Percentiles rank a stretch among this genome's conserved stretches.
These are phyloP conservation scores for Serendipita sp. DNA, from an alignment of 768 basidiomycete species.

Conservation along the genomic window DNA sequence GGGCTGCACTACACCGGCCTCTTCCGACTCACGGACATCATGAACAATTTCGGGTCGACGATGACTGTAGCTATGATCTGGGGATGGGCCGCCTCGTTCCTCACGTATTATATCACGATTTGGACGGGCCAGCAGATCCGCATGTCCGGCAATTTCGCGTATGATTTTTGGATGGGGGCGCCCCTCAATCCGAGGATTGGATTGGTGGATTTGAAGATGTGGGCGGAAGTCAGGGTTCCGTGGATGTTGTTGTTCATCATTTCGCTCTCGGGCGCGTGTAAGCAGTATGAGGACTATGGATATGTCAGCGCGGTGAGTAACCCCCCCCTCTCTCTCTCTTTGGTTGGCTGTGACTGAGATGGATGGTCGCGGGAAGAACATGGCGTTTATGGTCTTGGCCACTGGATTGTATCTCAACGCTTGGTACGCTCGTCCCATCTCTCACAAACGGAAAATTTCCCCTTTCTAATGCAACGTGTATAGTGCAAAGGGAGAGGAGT, in stretches of 20 bases:
- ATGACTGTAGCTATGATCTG: slow-evolving; percentile 94
- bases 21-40: slow-evolving; percentile 86
- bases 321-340: not conserved
- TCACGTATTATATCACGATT: slow-evolving; percentile 67
- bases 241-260: slow-evolving; percentile 95
- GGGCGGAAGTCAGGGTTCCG: slow-evolving; percentile 90
- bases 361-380: slow-evolving; percentile 42
- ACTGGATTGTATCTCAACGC: slow-evolving; percentile 96
- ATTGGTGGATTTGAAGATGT: slow-evolving; percentile 92
- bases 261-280: slow-evolving; percentile 81
- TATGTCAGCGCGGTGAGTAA: slow-evolving; percentile 76
- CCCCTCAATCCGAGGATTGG: slow-evolving; percentile 87
- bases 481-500: slow-evolving; percentile 85
- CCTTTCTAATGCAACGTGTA: not conserved
- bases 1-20: slow-evolving; percentile 61
- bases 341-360: not conserved
- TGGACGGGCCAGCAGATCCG: slow-evolving; percentile 66
- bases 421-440: slow-evolving; percentile 34
- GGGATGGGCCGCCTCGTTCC: slow-evolving; percentile 66
- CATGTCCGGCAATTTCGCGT: slow-evolving; percentile 90
- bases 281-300: slow-evolving; percentile 86
- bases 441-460: not conserved
- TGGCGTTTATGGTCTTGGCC: slow-evolving; percentile 91
- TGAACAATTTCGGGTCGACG: slow-evolving; percentile 89
- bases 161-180: slow-evolving; percentile 96